phyloP scores from a whole-genome alignment of 1,284 basidiomycete genomes.

The Butyriboletus appendiculatus region DNA sequence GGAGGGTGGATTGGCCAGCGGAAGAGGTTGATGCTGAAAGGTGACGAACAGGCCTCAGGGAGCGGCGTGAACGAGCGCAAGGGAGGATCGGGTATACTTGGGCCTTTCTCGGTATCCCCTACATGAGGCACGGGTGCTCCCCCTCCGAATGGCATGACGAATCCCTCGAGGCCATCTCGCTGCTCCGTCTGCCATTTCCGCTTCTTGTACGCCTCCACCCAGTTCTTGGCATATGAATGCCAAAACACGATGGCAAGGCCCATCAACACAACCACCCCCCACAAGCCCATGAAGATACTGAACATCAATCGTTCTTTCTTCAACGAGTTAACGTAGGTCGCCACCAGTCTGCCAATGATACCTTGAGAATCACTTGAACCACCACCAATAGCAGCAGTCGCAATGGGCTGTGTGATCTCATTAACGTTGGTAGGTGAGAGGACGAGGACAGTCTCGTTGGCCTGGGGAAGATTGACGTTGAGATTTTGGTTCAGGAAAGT shows the following conservation, averaged over 20 bases:
- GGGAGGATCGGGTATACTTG: conserved; percentile 30
- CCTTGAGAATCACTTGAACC: conserved; percentile 56
- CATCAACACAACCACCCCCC: conserved; percentile 76
- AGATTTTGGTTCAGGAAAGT: conserved; percentile 93
- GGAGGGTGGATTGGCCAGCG: conserved; percentile 37
- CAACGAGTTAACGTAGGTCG: conserved; percentile 70
- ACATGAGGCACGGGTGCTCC: conserved; percentile 20
- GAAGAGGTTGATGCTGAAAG: conserved; percentile 44
- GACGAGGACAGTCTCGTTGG: conserved; percentile 75
- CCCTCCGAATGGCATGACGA: conserved; percentile 46
- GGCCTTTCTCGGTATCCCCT: conserved; percentile 32
- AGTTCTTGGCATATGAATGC: conserved; percentile 57
- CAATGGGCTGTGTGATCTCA: conserved; percentile 78
- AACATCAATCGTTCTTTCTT: conserved; percentile 85
- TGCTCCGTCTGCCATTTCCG: conserved; percentile 55
- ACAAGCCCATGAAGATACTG: conserved; percentile 76
- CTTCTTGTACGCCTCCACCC: conserved; percentile 48
- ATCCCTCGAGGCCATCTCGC: conserved; percentile 44
- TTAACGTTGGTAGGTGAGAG: conserved; percentile 70
- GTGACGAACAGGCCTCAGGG: conserved; percentile 37
- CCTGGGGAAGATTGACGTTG: conserved; percentile 71
- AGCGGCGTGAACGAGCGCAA: conserved; percentile 53
- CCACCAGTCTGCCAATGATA: conserved; percentile 73
- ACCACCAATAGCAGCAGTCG: conserved; percentile 76
- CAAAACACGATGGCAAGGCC: conserved; percentile 65